Conservation (phyloP, 2,329 filamentous ascomycete genomes). For the Botrytis medusae region DNA sequence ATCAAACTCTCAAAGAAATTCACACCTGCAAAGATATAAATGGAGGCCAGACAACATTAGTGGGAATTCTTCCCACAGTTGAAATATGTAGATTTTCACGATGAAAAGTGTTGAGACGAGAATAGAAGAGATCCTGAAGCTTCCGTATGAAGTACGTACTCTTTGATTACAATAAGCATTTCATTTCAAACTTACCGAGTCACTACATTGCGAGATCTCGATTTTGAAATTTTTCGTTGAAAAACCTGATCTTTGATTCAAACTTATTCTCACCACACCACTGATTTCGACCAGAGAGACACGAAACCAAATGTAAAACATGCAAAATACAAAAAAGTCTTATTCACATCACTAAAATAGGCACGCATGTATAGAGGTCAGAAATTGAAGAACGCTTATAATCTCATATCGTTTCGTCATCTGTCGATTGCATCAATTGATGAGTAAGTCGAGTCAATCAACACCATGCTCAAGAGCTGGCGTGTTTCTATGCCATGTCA, state of each 20-base stretch:
- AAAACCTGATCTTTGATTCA: not conserved
- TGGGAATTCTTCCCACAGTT: not conserved
- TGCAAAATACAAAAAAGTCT: not conserved
- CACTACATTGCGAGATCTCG: not conserved
- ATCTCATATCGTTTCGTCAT: constrained; percentile 12
- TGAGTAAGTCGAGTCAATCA: not conserved
- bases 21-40: not conserved
- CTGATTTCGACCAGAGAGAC: not conserved
- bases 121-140: not conserved
- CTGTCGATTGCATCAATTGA: constrained; percentile 3
- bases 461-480: not conserved
- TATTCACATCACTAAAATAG: not conserved
- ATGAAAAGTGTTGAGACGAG: not conserved
- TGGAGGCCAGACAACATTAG: not conserved
- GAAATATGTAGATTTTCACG: not conserved
- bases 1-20: not conserved
- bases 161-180: not conserved
- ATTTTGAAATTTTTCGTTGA: not conserved
- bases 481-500: not conserved
- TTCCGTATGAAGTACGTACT: not conserved
- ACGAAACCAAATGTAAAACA: not conserved
- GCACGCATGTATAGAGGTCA: not conserved
- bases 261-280: too few species aligned
- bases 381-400: not conserved
- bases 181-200: not conserved